Conservation (phyloP, 1,284 basidiomycete species). For the Xerocomus minutiporus region DNA sequence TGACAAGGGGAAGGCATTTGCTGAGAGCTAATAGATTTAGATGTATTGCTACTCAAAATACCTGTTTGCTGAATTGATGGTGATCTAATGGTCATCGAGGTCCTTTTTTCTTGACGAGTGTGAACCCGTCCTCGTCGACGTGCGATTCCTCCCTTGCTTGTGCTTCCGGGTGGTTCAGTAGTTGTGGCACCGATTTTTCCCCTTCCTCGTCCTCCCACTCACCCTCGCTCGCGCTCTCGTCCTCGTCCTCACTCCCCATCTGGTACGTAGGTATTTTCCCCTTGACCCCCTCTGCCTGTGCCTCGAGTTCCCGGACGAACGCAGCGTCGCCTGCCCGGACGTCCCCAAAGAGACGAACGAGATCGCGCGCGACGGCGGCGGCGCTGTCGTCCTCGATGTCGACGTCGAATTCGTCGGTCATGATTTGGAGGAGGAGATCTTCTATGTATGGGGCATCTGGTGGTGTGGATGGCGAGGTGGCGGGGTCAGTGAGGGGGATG, state of each 20-base stretch:
- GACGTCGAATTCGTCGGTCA: conserved; percentile 83
- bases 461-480: conserved; percentile 9
- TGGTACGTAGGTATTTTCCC: conserved; percentile 54
- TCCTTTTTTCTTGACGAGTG: conserved; percentile 61
- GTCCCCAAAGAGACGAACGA: conserved; percentile 66
- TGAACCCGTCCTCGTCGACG: conserved; percentile 87
- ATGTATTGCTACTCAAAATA: conserved; percentile 22
- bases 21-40: conserved; percentile 38
- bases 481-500: neutral
- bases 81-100: conserved; percentile 31
- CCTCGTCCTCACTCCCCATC: conserved; percentile 40
- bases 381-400: conserved; percentile 79
- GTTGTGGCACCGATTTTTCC: conserved; percentile 35
- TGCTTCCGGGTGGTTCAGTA: neutral
- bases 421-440: conserved; percentile 71
- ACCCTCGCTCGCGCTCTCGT: conserved; percentile 39
- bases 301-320: conserved; percentile 53
- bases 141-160: conserved; percentile 39
- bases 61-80: conserved; percentile 16
- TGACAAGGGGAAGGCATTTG: conserved; percentile 87
- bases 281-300: conserved; percentile 55
- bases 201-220: conserved; percentile 31
- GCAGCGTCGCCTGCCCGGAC: conserved; percentile 37
- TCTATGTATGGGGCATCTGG: conserved; percentile 76
- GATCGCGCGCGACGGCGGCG: conserved; percentile 63